These are phyloP conservation scores for Tarenaya hassleriana DNA, from an alignment of 345 rosid genomes.

Conservation along the genomic window DNA sequence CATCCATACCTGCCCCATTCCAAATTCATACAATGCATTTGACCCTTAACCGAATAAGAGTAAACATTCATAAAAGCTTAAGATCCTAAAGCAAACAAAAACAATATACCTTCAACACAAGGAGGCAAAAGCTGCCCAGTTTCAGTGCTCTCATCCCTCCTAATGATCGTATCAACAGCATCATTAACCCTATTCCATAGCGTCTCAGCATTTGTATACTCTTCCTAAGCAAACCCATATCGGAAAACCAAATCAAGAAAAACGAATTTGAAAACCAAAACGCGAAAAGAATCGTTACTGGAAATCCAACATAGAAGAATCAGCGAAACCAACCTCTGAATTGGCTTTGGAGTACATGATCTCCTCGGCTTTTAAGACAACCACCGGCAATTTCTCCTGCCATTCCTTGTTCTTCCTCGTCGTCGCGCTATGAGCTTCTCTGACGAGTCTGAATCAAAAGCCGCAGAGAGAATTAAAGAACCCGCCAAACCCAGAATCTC, in stretches of 20 bases:
- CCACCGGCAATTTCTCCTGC: constrained; percentile 81
- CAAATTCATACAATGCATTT: too few relatives aligned
- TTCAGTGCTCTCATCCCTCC: constrained; percentile 80
- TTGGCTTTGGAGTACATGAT: constrained; percentile 96
- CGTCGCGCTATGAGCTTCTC: constrained; percentile 46
- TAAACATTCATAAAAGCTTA: not conserved
- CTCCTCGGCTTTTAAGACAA: constrained; percentile 83
- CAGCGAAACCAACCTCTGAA: constrained; percentile 59
- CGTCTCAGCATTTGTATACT: constrained; percentile 66
- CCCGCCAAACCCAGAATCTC: constrained; percentile 14
- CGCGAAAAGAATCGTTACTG: too few relatives aligned
- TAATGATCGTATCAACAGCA: constrained; percentile 71
- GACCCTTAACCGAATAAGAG: too few relatives aligned
- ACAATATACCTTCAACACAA: constrained; percentile 81
- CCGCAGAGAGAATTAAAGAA: constrained; percentile 22
- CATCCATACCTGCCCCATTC: too few relatives aligned
- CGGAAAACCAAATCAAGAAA: constrained; percentile 1
- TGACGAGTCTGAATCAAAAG: constrained; percentile 55
- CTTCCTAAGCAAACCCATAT: constrained; percentile 42
- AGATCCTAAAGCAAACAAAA: constrained; percentile 26
- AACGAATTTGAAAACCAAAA: not conserved
- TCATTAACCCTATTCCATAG: constrained; percentile 91
- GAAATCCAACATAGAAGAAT: constrained; percentile 21
- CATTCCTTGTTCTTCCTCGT: constrained; percentile 89
- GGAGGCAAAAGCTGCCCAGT: constrained; percentile 90